Evolutionary conservation across 2,329 filamentous ascomycete genomes (phyloP), one percentile per base, ranked within the genome.

Genomic region (Aspergillus texensis): DNA sequence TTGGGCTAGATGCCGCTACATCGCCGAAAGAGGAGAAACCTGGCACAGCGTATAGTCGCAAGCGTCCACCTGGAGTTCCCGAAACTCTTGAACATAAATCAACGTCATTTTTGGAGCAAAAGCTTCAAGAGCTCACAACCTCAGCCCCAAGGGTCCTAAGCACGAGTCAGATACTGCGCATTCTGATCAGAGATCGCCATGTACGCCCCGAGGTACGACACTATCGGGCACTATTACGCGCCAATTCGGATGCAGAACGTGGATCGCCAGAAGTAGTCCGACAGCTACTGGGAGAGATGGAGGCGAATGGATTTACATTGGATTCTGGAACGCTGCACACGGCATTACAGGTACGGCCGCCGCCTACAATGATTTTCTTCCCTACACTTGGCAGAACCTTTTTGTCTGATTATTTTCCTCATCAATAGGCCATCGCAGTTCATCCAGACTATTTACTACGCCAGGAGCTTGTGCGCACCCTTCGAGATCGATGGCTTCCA

Each of bases 371-470:
- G 43, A 19, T 11, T 14, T 19, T 32, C 43, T 14, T 6, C 3
- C 24, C 2, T 53, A 28, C n/a, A 21, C 45, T 57, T 55, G 21
- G 16, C 30, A 11, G 24, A 11, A 55, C 4, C 19, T 24, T 28
- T 43, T 46, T 62, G 48, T 48, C 24, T n/a, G 19, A 24, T 43
- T 12, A 26, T 19, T 39, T 6, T 24, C 52, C 54, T 56, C 46
- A 32, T 24, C 4, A 19, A 6, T 67, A 91, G 83, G 89, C 86
- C 6, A 82, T 97, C 28, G 87, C 91, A 0, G 86, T 95, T 10
- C 95, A 98, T 74, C 92, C 94, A 0, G 91, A 98, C 77, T 94
- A 96, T 70, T 69, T 93, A 6, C 80, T 95, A 28, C 88, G 93
- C 41, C 85, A 86, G 59, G 84, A 89, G 41, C 84, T 97, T 4